Evolutionary conservation across 768 basidiomycete species (phyloP).

Genomic region (Podaxis sp.): DNA sequence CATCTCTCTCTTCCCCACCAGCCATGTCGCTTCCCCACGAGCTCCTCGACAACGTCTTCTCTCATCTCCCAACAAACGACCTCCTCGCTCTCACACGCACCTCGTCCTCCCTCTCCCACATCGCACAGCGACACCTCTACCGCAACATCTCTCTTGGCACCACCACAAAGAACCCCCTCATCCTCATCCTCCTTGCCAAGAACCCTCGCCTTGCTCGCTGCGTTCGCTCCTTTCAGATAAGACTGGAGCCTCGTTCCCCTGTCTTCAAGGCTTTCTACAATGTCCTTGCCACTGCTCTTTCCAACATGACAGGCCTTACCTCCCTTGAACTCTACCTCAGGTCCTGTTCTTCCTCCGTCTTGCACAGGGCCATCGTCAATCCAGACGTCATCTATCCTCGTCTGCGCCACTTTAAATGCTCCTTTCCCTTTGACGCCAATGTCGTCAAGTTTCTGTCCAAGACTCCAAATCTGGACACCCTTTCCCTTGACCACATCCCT

Average conservation of each 20-base stretch:
- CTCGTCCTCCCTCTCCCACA: slow-evolving; percentile 37
- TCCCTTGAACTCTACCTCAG: slow-evolving; percentile 56
- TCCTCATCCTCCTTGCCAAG: slow-evolving; percentile 56
- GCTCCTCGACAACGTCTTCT: slow-evolving; percentile 55
- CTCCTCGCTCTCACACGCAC: slow-evolving; percentile 53
- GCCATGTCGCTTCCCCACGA: slow-evolving; percentile 55
- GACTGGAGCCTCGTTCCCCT: slow-evolving; percentile 39
- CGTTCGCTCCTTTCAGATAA: slow-evolving; percentile 64
- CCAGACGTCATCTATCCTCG: slow-evolving; percentile 37
- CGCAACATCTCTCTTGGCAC: slow-evolving; percentile 50
- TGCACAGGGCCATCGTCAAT: slow-evolving; percentile 29
- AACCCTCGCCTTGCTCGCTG: slow-evolving; percentile 56
- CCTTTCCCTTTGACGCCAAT: slow-evolving; percentile 60
- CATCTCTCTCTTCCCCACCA: slow-evolving; percentile 15
- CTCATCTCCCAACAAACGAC: slow-evolving; percentile 29
- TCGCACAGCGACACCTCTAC: slow-evolving; percentile 66
- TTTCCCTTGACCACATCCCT: slow-evolving; percentile 51
- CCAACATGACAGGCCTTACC: slow-evolving; percentile 58
- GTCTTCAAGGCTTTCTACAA: slow-evolving; percentile 48
- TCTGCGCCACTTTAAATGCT: slow-evolving; percentile 56
- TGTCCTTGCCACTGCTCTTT: slow-evolving; percentile 52
- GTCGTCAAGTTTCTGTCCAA: slow-evolving; percentile 59
- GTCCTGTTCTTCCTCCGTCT: slow-evolving; percentile 49
- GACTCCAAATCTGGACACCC: slow-evolving; percentile 52
- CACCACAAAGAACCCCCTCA: slow-evolving; percentile 42